A percentile compares a stretch with the other conserved stretches of the same genome.
These are phyloP conservation scores for Hyaloperonospora arabidopsidis DNA, from an alignment of 352 stramenopile species.

Conservation along the genomic window DNA sequence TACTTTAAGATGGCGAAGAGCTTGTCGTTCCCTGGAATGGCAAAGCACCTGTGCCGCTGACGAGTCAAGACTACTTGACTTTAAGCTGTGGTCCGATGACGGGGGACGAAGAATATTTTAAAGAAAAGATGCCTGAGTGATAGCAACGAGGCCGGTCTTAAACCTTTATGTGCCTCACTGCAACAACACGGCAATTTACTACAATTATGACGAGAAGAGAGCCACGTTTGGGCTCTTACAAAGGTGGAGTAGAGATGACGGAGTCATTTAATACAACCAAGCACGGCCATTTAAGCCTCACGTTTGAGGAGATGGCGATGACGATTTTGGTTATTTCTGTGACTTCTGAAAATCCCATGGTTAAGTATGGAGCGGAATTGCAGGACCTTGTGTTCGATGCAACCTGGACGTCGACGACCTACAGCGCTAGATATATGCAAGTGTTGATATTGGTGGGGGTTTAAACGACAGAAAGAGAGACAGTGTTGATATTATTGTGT, in stretches of 20 bases:
- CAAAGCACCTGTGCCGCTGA: conserved; percentile 1
- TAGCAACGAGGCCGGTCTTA: conserved; percentile 25
- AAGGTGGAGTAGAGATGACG: conserved; percentile 39
- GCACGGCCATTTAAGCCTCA: conserved; percentile 65
- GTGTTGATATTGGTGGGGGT: neutral
- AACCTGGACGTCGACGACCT: conserved; percentile 45
- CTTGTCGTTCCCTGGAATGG: conserved; percentile 47
- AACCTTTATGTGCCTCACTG: conserved; percentile 63
- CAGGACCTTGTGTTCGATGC: conserved; percentile 19
- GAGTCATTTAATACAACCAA: conserved; percentile 49
- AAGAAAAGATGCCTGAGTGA: conserved; percentile 31
- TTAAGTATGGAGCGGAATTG: conserved; percentile 32
- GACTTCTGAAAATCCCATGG: conserved; percentile 35
- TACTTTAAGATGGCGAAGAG: conserved; percentile 39
- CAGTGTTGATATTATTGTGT: neutral
- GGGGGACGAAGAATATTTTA: conserved; percentile 41
- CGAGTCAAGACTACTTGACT: conserved; percentile 45
- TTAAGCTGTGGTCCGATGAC: conserved; percentile 52
- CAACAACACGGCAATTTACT: conserved; percentile 58
- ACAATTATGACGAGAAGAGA: conserved; percentile 26
- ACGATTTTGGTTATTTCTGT: conserved; percentile 65
- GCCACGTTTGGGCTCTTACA: conserved; percentile 22
- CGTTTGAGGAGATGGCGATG: conserved; percentile 43
- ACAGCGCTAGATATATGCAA: conserved; percentile 44
- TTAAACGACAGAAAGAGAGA: too few species aligned